phyloP scores from a whole-genome alignment of 2,329 filamentous ascomycete genomes.

The Phaeosphaeriaceae sp. region DNA sequence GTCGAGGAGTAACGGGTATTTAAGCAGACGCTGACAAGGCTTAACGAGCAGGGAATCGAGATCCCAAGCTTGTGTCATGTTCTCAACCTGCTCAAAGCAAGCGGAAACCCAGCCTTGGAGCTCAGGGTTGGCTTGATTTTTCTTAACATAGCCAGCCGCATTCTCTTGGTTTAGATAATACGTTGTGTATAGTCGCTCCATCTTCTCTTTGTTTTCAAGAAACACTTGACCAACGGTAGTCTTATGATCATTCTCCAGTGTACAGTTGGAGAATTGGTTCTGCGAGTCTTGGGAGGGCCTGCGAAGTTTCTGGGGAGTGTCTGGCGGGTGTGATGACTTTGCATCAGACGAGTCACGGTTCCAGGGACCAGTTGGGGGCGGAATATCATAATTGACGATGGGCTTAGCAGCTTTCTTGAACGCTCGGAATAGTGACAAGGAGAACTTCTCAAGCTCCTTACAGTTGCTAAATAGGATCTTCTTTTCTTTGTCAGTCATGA shows the following conservation, averaged over 20 bases:
- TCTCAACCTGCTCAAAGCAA: conserved; percentile 89
- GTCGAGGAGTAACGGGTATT: conserved; percentile 86
- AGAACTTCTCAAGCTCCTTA: conserved; percentile 87
- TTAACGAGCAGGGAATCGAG: conserved; percentile 96
- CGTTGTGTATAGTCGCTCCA: conserved; percentile 70
- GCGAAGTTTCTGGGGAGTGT: conserved; percentile 22
- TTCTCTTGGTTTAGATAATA: conserved; percentile 70
- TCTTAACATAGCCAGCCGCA: conserved; percentile 66
- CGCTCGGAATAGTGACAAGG: conserved; percentile 75
- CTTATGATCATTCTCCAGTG: conserved; percentile 59
- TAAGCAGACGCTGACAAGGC: conserved; percentile 91
- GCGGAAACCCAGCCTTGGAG: conserved; percentile 85
- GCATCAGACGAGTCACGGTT: conserved; percentile 30
- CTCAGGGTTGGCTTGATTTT: conserved; percentile 61
- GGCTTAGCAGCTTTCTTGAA: conserved; percentile 81
- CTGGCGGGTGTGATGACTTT: conserved; percentile 20
- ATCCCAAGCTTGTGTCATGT: conserved; percentile 93
- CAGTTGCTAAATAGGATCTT: conserved; percentile 93
- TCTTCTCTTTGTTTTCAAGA: conserved; percentile 59
- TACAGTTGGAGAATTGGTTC: conserved; percentile 41
- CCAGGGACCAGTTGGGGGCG: conserved; percentile 33
- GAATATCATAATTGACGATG: conserved; percentile 67
- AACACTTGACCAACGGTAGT: conserved; percentile 68
- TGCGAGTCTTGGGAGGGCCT: conserved; percentile 28
- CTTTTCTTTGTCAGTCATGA: conserved; percentile 81